Conservation (phyloP, 495 filamentous ascomycete genomes). For the Penicillium salamii region DNA sequence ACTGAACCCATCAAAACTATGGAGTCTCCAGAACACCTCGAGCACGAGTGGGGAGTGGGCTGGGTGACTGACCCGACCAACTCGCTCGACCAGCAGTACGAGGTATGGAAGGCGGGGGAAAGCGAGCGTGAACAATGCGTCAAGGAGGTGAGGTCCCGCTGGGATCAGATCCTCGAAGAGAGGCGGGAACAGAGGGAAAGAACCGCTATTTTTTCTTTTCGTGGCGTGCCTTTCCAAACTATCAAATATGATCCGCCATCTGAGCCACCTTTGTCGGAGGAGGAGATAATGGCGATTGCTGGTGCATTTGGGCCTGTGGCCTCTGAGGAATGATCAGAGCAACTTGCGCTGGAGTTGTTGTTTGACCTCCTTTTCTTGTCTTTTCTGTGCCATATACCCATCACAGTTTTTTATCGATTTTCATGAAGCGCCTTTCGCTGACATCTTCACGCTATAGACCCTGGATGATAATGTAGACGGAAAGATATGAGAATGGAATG, state of each 20-base stretch:
- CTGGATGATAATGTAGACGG: too few species aligned
- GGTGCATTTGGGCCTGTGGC: too few species aligned
- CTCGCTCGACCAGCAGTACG: background rate
- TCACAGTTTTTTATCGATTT: too few species aligned
- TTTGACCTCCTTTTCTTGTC: too few species aligned
- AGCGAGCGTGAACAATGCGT: background rate
- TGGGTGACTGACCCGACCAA: conserved; percentile 2
- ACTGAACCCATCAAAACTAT: too few species aligned
- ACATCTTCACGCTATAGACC: too few species aligned
- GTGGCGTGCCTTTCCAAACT: background rate
- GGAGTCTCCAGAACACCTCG: too few species aligned
- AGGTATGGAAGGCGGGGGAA: background rate
- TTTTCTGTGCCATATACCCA: too few species aligned
- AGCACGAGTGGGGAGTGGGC: background rate
- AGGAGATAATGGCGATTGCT: background rate
- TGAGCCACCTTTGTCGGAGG: background rate
- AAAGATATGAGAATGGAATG: too few species aligned
- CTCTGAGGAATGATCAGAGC: too few species aligned
- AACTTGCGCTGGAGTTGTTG: too few species aligned
- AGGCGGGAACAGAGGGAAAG: background rate
- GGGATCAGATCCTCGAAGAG: background rate
- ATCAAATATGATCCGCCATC: background rate
- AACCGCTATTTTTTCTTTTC: background rate
- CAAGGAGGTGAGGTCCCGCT: background rate
- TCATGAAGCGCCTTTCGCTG: too few species aligned